Conservation (phyloP, 768 basidiomycete genomes). For the Collybia nuda region DNA sequence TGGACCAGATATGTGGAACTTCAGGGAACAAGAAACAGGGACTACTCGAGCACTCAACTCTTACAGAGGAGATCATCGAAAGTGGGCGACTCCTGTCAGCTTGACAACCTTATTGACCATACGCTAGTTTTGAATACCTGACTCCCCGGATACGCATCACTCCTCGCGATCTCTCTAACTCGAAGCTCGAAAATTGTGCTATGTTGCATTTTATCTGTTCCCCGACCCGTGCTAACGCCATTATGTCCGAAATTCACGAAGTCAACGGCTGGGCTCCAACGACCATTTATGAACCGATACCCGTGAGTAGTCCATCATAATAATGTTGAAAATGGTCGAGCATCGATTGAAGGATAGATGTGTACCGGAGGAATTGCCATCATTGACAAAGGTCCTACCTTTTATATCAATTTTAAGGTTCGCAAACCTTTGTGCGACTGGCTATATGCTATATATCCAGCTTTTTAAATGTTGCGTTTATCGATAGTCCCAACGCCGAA, state of each 20-base stretch:
- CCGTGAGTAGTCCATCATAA: conserved; percentile 45
- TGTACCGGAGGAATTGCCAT: conserved; percentile 73
- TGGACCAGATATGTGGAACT: conserved; percentile 78
- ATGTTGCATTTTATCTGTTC: conserved; percentile 86
- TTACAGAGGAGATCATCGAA: conserved; percentile 72
- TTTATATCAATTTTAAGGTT: conserved; percentile 71
- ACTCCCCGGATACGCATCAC: conserved; percentile 70
- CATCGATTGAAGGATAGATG: conserved; percentile 60
- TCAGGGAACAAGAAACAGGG: conserved; percentile 53
- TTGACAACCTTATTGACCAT: neutral
- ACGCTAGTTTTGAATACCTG: conserved; percentile 71
- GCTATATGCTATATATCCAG: neutral
- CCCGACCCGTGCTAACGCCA: conserved; percentile 63
- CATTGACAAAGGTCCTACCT: conserved; percentile 58
- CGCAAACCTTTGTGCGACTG: conserved; percentile 2
- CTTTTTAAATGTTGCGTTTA: neutral
- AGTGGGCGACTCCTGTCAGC: conserved; percentile 36
- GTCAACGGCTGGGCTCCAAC: conserved; percentile 61
- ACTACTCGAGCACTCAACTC: conserved; percentile 77
- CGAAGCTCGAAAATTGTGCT: conserved; percentile 47
- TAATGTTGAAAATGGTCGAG: neutral
- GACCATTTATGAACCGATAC: conserved; percentile 85
- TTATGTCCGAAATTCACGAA: conserved; percentile 61
- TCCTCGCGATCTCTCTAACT: conserved; percentile 63
- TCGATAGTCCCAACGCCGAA: conserved; percentile 77